Percentiles rank a stretch among this genome's conserved stretches.
phyloP scores from a whole-genome alignment of 805 yeast genomes.

The Hanseniaspora guilliermondii region DNA sequence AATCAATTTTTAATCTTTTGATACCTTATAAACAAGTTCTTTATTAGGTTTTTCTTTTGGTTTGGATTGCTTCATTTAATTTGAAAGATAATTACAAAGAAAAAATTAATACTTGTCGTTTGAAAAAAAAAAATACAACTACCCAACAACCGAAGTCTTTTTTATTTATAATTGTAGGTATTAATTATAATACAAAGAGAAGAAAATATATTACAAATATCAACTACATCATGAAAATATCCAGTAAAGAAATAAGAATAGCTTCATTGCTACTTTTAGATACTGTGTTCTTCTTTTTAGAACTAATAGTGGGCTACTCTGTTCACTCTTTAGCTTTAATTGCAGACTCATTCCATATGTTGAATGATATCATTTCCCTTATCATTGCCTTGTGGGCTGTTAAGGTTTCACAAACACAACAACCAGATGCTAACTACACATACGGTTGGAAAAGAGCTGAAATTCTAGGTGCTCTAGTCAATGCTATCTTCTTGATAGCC shows the following conservation, averaged over 20 bases:
- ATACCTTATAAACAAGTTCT: no score
- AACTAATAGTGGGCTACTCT: constrained; percentile 73
- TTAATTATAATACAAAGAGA: no score
- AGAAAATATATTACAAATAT: background rate
- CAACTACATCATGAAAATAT: constrained; percentile 5
- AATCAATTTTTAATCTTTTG: no score
- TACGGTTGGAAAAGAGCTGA: constrained; percentile 98
- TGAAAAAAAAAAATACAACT: no score
- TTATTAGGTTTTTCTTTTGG: no score
- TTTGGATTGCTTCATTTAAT: no score
- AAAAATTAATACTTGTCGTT: no score
- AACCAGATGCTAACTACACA: constrained; percentile 80
- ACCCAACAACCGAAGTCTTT: no score
- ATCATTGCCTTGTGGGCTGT: constrained; percentile 95
- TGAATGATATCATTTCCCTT: constrained; percentile 83
- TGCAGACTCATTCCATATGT: constrained; percentile 96
- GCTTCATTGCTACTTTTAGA: constrained; percentile 61
- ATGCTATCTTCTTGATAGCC: constrained; percentile 86
- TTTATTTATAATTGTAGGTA: no score
- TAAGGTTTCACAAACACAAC: constrained; percentile 64
- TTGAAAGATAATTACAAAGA: no score
- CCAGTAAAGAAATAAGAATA: constrained; percentile 57
- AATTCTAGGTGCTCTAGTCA: constrained; percentile 84
- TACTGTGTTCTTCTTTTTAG: constrained; percentile 71
- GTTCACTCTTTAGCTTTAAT: constrained; percentile 89